Conservation (phyloP, 139 green algal genomes). For the Micractinium sp. region DNA sequence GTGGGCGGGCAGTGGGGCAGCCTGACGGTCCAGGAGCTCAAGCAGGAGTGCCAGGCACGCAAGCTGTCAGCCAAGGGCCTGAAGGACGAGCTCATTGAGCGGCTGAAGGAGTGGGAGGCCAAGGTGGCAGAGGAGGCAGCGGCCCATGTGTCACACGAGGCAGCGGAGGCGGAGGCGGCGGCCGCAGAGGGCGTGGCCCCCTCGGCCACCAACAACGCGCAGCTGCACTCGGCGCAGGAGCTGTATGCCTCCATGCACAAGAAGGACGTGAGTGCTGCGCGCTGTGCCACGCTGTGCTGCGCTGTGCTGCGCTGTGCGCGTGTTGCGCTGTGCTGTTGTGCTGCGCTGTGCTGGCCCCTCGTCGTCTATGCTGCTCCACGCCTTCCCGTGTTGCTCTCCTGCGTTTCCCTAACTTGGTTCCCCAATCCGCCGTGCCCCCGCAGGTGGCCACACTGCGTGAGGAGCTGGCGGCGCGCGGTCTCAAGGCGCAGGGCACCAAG, state of each 20-base stretch:
- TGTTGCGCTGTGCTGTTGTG: neutral
- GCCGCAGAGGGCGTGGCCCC: neutral
- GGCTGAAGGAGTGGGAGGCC: constrained; percentile 17
- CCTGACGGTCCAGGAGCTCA: constrained; percentile 23
- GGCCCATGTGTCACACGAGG: neutral
- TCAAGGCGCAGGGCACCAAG: constrained; percentile 36
- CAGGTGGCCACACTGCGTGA: constrained; percentile 29
- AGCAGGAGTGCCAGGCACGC: constrained; percentile 1
- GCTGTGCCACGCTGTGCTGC: neutral
- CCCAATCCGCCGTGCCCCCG: neutral
- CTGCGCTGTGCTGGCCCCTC: neutral
- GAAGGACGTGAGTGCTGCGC: constrained; percentile 10
- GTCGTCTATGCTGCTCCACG: neutral
- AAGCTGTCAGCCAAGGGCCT: constrained; percentile 25
- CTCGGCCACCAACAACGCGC: constrained; percentile 23
- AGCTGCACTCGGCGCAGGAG: constrained; percentile 28
- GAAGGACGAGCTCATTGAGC: constrained; percentile 33
- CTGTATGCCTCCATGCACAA: neutral
- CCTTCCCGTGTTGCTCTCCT: neutral
- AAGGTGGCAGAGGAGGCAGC: constrained; percentile 5
- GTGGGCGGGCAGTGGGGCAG: neutral
- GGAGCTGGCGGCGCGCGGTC: neutral
- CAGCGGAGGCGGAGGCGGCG: neutral
- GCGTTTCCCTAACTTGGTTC: too few species aligned
- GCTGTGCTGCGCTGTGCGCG: neutral